Conservation (phyloP, 2,329 filamentous ascomycete genomes). For the Aspergillus aculeatus region DNA sequence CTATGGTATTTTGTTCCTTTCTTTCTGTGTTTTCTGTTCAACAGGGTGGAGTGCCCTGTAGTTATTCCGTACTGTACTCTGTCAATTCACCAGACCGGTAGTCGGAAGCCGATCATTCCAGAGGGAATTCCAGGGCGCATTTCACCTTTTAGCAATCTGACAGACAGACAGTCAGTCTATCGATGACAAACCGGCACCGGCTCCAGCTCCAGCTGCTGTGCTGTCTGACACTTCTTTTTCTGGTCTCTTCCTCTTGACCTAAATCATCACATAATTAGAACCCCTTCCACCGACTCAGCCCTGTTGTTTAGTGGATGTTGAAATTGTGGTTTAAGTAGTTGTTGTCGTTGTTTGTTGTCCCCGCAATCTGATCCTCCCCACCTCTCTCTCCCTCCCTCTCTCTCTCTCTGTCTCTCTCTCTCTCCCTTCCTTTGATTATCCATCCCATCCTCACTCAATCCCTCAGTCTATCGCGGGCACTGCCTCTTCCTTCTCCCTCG, state of each 20-base stretch:
- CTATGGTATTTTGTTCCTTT: no score
- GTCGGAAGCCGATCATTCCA: not conserved
- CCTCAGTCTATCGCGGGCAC: slow-evolving; percentile 10
- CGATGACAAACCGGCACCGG: not conserved
- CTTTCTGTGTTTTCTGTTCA: no score
- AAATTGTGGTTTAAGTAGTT: not conserved
- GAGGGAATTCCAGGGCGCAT: not conserved
- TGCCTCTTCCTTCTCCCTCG: slow-evolving; percentile 14
- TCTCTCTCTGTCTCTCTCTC: slow-evolving; percentile 10
- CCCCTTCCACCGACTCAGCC: not conserved
- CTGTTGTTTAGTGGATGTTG: not conserved
- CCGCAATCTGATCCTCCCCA: not conserved
- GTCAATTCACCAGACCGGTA: not conserved
- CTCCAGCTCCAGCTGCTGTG: no score
- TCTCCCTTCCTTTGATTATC: not conserved
- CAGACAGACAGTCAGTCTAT: not conserved
- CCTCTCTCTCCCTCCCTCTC: slow-evolving; percentile 11
- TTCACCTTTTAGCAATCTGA: not conserved
- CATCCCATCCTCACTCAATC: not conserved
- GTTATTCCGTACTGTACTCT: no score
- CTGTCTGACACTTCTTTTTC: not conserved
- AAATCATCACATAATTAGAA: not conserved
- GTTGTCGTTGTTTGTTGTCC: not conserved
- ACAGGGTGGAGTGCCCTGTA: no score
- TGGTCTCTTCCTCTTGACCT: not conserved